Conservation (phyloP, 1,139 yeast genomes). For the Eremothecium gossypii region DNA sequence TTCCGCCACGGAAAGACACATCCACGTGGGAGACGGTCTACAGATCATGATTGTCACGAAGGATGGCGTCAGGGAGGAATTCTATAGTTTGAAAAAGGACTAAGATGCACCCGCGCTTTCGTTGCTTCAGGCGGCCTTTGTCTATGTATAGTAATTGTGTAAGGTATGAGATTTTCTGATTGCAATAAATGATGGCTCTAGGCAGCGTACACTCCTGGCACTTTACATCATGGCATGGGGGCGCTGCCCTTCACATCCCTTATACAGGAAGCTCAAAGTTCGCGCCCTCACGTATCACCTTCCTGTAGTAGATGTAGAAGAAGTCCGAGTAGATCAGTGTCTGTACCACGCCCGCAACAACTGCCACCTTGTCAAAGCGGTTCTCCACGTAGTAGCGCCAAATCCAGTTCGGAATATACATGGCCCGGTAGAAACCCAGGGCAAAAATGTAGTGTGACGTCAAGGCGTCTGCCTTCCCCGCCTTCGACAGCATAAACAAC, state of each 20-base stretch:
- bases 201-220: too few relatives aligned
- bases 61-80: conserved; percentile 81
- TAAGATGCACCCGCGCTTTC: not conserved
- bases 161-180: too few relatives aligned
- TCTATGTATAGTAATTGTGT: conserved; percentile 2
- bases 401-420: conserved; percentile 91
- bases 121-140: not conserved
- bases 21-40: conserved; percentile 94
- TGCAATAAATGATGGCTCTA: too few relatives aligned
- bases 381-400: conserved; percentile 70
- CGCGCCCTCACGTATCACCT: conserved; percentile 67
- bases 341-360: conserved; percentile 76
- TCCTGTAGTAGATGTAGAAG: conserved; percentile 80
- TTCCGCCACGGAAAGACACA: conserved; percentile 96
- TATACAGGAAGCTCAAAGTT: conserved; percentile 71
- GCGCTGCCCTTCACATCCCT: conserved; percentile 2
- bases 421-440: conserved; percentile 76
- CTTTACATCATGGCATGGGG: not conserved
- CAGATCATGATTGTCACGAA: conserved; percentile 86
- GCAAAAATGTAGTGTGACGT: conserved; percentile 93
- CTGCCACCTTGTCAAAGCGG: conserved; percentile 60
- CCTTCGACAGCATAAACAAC: conserved; percentile 76
- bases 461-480: conserved; percentile 80
- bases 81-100: conserved; percentile 82
- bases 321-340: conserved; percentile 87